A percentile compares a stretch with the other conserved stretches of the same genome.
Conservation (phyloP, 345 rosid species). For the Tarenaya hassleriana region DNA sequence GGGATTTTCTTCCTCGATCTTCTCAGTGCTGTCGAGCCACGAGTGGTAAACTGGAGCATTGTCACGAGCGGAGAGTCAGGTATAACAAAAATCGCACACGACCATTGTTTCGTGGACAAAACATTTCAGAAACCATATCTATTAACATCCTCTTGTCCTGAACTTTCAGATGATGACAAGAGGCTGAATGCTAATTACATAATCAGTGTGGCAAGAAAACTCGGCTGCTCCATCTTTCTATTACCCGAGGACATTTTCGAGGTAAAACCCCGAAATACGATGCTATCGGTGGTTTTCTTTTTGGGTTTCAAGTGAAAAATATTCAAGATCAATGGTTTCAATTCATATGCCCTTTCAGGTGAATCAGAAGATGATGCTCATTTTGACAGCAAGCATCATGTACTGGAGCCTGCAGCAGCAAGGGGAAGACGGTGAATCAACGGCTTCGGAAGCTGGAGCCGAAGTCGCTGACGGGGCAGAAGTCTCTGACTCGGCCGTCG, state of each 20-base stretch:
- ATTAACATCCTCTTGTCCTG: not conserved
- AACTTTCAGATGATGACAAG: conserved; percentile 61
- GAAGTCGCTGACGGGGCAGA: conserved; percentile 22
- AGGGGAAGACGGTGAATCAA: conserved; percentile 31
- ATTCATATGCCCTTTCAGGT: conserved; percentile 36
- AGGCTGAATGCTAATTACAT: conserved; percentile 72
- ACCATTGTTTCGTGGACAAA: not conserved
- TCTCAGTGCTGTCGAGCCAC: conserved; percentile 62
- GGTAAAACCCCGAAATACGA: too few relatives aligned
- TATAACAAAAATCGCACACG: not conserved
- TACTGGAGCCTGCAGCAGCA: conserved; percentile 65
- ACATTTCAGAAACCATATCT: not conserved
- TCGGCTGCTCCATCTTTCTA: conserved; percentile 77
- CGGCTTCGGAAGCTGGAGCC: too few relatives aligned
- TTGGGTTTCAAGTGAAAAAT: not conserved
- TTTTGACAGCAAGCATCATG: conserved; percentile 83
- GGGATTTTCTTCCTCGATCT: conserved; percentile 81
- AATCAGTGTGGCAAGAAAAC: conserved; percentile 81
- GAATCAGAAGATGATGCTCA: conserved; percentile 86
- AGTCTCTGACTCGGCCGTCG: conserved; percentile 23
- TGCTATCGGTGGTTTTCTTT: not conserved
- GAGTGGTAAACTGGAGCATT: conserved; percentile 52
- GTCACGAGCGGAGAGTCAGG: too few relatives aligned
- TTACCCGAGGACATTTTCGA: conserved; percentile 79
- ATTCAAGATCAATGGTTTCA: not conserved